Percentiles rank a stretch among this genome's conserved stretches.
phyloP scores from a whole-genome alignment of 495 filamentous ascomycete species.

The Sordaria brevicollis region DNA sequence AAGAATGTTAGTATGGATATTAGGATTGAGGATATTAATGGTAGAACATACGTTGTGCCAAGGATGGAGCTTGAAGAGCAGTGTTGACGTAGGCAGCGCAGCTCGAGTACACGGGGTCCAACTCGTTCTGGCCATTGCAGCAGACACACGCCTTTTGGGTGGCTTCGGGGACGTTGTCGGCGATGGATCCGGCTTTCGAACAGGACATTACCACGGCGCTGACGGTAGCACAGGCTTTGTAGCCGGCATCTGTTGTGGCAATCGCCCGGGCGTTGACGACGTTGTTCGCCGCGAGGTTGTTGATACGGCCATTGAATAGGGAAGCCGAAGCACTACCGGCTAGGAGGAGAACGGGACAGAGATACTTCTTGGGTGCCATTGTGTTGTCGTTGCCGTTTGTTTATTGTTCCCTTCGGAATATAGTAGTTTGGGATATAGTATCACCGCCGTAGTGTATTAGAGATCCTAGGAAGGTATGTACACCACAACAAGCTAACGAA shows the following conservation, averaged over 20 bases:
- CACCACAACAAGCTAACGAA: not conserved
- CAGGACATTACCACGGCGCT: slow-evolving; percentile 7
- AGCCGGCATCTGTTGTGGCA: slow-evolving; percentile 5
- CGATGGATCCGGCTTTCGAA: slow-evolving; percentile 5
- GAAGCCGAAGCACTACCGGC: slow-evolving; percentile 3
- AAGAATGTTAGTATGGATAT: not conserved
- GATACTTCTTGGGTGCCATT: not conserved
- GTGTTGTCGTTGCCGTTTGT: not conserved
- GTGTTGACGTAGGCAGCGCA: slow-evolving; percentile 17
- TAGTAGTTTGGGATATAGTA: not conserved
- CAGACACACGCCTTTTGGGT: slow-evolving; percentile 11
- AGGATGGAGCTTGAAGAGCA: not conserved
- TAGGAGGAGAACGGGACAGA: slow-evolving; percentile 1
- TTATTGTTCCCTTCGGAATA: not conserved
- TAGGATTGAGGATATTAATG: not conserved
- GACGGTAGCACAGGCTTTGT: slow-evolving; percentile 10
- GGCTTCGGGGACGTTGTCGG: not conserved
- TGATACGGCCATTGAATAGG: slow-evolving; percentile 5
- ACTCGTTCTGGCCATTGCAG: slow-evolving; percentile 3
- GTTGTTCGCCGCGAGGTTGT: slow-evolving; percentile 3
- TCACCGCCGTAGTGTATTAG: not conserved
- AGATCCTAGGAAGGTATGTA: not conserved
- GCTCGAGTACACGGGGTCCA: slow-evolving; percentile 7
- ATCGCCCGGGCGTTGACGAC: slow-evolving; percentile 2
- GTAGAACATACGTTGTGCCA: not conserved